Base-by-base conservation (phyloP, 345 rosid genomes). In the Citrus trifoliata region DNA sequence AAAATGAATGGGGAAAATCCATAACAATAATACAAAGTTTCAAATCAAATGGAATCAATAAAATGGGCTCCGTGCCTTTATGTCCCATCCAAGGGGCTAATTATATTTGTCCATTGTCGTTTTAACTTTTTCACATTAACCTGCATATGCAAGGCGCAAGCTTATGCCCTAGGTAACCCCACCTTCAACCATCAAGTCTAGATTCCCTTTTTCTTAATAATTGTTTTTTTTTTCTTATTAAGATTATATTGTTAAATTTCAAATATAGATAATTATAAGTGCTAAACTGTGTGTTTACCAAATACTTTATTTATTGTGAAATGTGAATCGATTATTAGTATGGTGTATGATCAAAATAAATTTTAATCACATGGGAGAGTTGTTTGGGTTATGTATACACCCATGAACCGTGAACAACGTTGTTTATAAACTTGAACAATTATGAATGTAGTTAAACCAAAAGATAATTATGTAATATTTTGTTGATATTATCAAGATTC, bases 81-180 rank as follows among this genome's bases (percentile, higher is more conserved):
- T 81, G 92, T 89, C 92, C 79, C 83, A 84, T 87, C 89, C 63
- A 53, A 85, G 83, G 80, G n/a, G 19, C 71, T 9, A 77, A 40
- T 79, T 80, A 56, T 69, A 21, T 76, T 71, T 82, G 71, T 70
- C 77, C 77, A 76, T 77, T 76, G 32, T 63, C 5, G 64, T 74
- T 74, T 73, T 19, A 80, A 74, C 79, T 67, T 77, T 71, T 59
- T 24, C 62, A 79, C 63, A 74, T 80, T 73, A 55, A 53, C 63
- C 78, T 79, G 78, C 77, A 65, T 46, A 59, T 72, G 25, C 65
- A 32, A 32, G 33, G 4, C 4, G 4, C 33, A 58, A 63, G 78
- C 30, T 71, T 40, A 19, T 67, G 25, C 76, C 53, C 27, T 30
- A 79, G 73, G 76, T 46, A 72, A 65, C 81, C 61, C 56, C 75